Conservation (phyloP, 176 grass and related monocot genomes). For the Miscanthus lutarioriparius region DNA sequence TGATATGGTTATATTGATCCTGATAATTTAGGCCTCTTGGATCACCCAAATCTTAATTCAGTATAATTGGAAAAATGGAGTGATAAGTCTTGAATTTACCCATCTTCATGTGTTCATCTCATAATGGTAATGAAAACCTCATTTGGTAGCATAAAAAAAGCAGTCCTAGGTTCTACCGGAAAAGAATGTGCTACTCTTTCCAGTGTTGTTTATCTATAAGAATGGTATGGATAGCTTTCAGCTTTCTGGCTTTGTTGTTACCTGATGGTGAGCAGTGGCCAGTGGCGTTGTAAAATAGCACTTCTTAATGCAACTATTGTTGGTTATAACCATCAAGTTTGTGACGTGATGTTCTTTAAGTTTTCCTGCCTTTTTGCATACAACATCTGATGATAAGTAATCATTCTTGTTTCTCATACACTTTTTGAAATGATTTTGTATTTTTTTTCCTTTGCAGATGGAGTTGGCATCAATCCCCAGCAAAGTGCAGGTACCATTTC, state of each 20-base stretch:
- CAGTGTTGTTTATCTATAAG: background rate
- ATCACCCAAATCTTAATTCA: background rate
- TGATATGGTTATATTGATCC: background rate
- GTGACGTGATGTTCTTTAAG: background rate
- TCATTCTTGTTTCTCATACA: background rate
- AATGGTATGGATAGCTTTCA: too few species aligned
- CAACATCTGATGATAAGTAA: background rate
- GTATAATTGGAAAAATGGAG: background rate
- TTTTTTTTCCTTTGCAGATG: slow-evolving; percentile 56
- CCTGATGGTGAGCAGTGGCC: background rate
- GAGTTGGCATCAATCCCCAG: slow-evolving; percentile 95
- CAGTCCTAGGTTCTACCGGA: background rate
- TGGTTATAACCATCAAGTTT: background rate
- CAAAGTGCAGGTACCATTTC: slow-evolving; percentile 87
- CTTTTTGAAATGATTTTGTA: background rate
- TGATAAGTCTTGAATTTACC: background rate
- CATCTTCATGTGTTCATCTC: background rate
- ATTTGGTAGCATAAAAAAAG: background rate
- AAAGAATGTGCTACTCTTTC: background rate
- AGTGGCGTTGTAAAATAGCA: background rate
- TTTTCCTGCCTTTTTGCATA: background rate
- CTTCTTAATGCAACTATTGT: background rate
- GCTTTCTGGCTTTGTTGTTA: slow-evolving; percentile 5
- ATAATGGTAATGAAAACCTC: background rate
- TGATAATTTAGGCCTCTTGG: background rate